A percentile compares a stretch with the other conserved stretches of the same genome.
phyloP scores from a whole-genome alignment of 345 rosid genomes.

The Conringia planisiliqua region DNA sequence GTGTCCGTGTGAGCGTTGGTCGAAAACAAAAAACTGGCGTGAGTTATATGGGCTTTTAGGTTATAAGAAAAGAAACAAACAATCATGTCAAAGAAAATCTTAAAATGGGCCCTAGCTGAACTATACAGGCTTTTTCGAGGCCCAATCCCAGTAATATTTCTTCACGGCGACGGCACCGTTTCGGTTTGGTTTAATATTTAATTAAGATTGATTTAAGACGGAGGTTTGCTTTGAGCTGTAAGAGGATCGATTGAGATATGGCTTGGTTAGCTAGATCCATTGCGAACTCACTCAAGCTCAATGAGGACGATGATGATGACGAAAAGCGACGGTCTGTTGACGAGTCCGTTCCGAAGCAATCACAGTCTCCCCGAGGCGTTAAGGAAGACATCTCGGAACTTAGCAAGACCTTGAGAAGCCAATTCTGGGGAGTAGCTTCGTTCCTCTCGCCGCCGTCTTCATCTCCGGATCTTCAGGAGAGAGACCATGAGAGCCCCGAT shows the following conservation, averaged over 20 bases:
- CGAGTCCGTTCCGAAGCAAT: not conserved
- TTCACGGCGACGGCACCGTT: not conserved
- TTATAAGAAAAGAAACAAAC: too few relatives aligned
- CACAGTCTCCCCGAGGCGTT: slow-evolving; percentile 61
- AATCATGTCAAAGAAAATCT: too few relatives aligned
- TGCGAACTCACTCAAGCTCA: slow-evolving; percentile 72
- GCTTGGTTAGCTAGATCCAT: slow-evolving; percentile 88
- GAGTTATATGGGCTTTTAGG: too few relatives aligned
- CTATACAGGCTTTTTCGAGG: not conserved
- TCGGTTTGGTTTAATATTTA: not conserved
- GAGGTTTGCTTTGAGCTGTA: not conserved
- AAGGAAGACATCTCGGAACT: slow-evolving; percentile 83
- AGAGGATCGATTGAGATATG: slow-evolving; percentile 39
- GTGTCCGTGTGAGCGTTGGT: too few relatives aligned
- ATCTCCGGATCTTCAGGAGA: slow-evolving; percentile 25
- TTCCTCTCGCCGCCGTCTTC: slow-evolving; percentile 59
- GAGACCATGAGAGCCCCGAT: slow-evolving; percentile 13
- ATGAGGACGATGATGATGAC: slow-evolving; percentile 48
- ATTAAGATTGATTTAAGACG: not conserved
- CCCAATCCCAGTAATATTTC: not conserved
- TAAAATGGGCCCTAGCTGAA: not conserved
- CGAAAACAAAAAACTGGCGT: too few relatives aligned
- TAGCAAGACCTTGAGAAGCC: slow-evolving; percentile 65
- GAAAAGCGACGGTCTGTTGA: slow-evolving; percentile 12
- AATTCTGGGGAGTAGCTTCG: slow-evolving; percentile 87